Evolutionary conservation across 225 moss, liverwort and hornwort species (phyloP), one percentile per base, ranked within the genome.

Genomic region (Sphagnum tenellum): DNA sequence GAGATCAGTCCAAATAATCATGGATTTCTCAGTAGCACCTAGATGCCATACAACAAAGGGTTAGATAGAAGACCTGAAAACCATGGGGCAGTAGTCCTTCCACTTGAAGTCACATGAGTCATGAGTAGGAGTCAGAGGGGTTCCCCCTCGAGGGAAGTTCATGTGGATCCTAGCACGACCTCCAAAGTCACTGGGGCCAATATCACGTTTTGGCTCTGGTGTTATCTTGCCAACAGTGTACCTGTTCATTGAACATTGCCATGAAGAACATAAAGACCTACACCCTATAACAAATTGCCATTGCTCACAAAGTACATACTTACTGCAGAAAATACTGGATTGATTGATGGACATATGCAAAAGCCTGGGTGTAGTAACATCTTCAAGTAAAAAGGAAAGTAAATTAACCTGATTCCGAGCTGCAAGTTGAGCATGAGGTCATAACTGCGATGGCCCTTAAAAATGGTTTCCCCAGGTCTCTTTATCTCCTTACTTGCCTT

Each of bases 81-180:
- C 98, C 90, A 85, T 87, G 3, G 98, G 98, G 68, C 98, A 98
- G 64, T 98, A 98, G 67, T 98, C 98, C 73, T 98, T 98, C 98
- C 98, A 98, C 79, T 81, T 93, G 71, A 98, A 98, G 79, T 93
- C 92, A 63, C 83, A 85, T 51, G 98, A 90, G 55, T 73, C 90
- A 76, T 98, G 98, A 65, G 89, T 85, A 46, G 98, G 98, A 55
- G 98, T 98, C 61, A 84, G 72, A 13, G 93, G 73, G 47, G 98
- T 93, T 64, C 98, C 98, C 72, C 76, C 82, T 72, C 72, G 89
- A 0, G 98, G 98, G 57, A 98, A 98, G 76, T 89, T 98, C 74
- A 98, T 90, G 70, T 85, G 87, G 72, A 98, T 75, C 76, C 93
- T 87, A 4, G 90, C 87, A 8, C 93, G 85, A 73, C 81, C 77